Evolutionary conservation across 2,329 filamentous ascomycete species (phyloP), one percentile per base, ranked within the genome.

Genomic region (Endocalyx cinctus): DNA sequence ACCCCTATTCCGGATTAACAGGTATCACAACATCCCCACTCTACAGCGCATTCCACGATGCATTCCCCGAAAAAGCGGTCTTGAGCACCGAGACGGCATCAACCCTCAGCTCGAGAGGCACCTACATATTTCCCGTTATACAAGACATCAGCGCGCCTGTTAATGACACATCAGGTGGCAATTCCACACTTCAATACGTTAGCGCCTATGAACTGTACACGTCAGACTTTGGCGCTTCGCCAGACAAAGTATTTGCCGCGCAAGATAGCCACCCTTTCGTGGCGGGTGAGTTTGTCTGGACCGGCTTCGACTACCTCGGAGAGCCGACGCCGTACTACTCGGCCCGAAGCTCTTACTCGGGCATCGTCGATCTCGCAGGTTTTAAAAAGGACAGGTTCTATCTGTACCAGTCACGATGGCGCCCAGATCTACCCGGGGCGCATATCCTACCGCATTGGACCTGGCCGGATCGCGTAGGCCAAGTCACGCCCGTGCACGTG

Each of bases 371-470:
- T 34, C 55, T 77, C 6, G 72, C 73, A 0, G 73, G 73, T 0
- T 77, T 77, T 52, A 62, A 59, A 34, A 77, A 77, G 50, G 72
- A 77, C 38, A 59, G 72, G 1, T 77, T 67, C 49, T 75, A 64
- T 41, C 45, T 76, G 5, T 77, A 77, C 39, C 73, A 76, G 44
- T 51, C 70, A 0, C 64, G 69, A 6, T 77, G 72, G 74, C 56
- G 64, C 4, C 58, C 71, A 0, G 63, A 69, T 11, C 34, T 71
- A 0, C 53, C 43, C 2, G 63, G 67, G 52, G 72, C 69, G 4
- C 70, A 76, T 42, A 66, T 77, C 13, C 59, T 76, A 0, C 72
- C 72, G 3, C 72, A 76, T 45, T 77, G 72, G 72, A 74, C 59
- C 12, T 77, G 70, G 69, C 64, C 69, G 0, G 62, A 66, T 12